Base-by-base conservation (phyloP, 352 stramenopile species). In the Phytophthora pluvialis region DNA sequence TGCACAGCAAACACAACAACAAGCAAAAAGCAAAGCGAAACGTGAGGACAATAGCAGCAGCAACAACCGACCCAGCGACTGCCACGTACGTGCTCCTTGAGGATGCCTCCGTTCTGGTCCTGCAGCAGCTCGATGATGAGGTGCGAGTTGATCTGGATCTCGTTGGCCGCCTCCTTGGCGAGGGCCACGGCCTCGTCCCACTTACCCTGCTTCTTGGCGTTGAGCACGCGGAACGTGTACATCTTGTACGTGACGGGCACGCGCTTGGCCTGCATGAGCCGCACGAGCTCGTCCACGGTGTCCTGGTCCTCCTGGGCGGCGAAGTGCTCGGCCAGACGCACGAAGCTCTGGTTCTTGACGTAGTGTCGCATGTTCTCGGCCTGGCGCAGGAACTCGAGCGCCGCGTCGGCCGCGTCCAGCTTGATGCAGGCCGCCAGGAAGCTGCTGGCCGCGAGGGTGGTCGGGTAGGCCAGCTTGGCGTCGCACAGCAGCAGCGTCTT, bases 131-230 rank as follows among this genome's bases (percentile, higher is more conserved):
- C 58, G 38, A 95, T 73, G 47, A 95, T 82, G 38, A 89, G 69
- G 70, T 91, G 75, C 28, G 87, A 88, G 74, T 95, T 95, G 67
- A 95, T 89, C 67, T 92, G 78, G 39, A 77, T 68, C 48, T 68
- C 71, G 32, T 84, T 73, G 3, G 84, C 83, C 6, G 81, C 83
- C 50, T 91, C 67, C 63, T 80, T 89, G 42, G 87, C 87, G n/a
- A 91, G 63, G 4, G 68, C 68, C 26, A 90, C 72, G 13, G 84
- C 84, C n/a, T 75, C 64, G 51, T 90, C 77, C 49, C 80, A 77
- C 29, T 91, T 74, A 54, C 73, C 71, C 55, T 86, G 73, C 46
- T 73, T 72, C 69, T 88, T 89, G 52, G 79, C 78, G 48, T 93
- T 83, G 43, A 83, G 73, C 55, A 93, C 78, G 16, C 78, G 83